Conservation (phyloP, 345 rosid species). For the Lagerstroemia speciosa region DNA sequence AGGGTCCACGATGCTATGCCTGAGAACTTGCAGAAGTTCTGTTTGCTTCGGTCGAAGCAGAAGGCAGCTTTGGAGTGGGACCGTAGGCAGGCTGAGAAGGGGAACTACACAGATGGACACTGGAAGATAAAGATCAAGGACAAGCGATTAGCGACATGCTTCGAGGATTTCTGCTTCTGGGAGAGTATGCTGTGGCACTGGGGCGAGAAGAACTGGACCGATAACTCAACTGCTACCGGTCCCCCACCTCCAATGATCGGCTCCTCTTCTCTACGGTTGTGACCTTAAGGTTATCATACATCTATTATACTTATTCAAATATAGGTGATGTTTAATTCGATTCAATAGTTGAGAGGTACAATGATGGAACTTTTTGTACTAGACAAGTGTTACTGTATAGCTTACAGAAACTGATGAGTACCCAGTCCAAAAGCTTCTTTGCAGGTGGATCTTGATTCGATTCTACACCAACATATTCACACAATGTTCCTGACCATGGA, state of each 20-base stretch:
- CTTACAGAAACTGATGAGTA: background rate
- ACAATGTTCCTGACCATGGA: too few relatives aligned
- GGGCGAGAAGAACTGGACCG: constrained; percentile 73
- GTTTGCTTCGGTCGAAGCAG: constrained; percentile 65
- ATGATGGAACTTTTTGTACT: background rate
- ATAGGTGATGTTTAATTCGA: background rate
- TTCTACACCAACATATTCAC: too few relatives aligned
- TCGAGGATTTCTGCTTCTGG: constrained; percentile 72
- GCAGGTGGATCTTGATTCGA: too few relatives aligned
- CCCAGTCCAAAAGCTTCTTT: too few relatives aligned
- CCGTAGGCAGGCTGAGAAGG: constrained; percentile 75
- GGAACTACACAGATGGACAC: constrained; percentile 64
- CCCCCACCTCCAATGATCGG: constrained; percentile 9
- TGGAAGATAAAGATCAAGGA: constrained; percentile 77
- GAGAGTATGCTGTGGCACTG: constrained; percentile 90
- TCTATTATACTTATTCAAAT: background rate
- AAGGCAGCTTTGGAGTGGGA: constrained; percentile 90
- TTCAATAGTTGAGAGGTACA: constrained; percentile 1
- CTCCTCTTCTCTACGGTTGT: constrained; percentile 22
- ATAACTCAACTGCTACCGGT: constrained; percentile 33
- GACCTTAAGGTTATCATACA: constrained; percentile 7
- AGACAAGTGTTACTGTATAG: background rate
- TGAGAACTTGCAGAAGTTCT: constrained; percentile 52
- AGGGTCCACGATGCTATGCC: constrained; percentile 85
- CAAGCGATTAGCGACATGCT: constrained; percentile 52